phyloP scores from a whole-genome alignment of 1,284 basidiomycete species.

The Mycosarcoma mackinlayi region DNA sequence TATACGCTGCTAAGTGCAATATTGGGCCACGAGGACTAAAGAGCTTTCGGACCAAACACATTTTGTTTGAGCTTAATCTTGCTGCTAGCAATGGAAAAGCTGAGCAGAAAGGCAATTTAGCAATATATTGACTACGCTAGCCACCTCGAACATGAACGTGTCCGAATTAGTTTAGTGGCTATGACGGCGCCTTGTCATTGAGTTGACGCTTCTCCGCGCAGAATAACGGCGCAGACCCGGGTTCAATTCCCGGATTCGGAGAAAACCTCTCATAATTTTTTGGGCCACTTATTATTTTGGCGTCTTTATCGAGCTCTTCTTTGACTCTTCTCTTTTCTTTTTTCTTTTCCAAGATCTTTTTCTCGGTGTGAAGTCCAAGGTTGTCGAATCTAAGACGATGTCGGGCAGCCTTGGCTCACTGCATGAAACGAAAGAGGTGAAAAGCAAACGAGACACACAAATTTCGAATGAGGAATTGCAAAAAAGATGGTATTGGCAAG shows the following conservation, averaged over 20 bases:
- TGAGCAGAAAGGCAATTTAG: not conserved
- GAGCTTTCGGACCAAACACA: too few species aligned
- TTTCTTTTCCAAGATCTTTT: not conserved
- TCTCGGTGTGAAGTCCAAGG: not conserved
- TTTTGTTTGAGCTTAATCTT: too few species aligned
- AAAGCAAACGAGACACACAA: too few species aligned
- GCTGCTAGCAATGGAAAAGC: not conserved
- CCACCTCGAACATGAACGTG: not conserved
- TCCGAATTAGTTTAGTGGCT: constrained; percentile 62
- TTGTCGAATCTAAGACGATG: too few species aligned
- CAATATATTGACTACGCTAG: not conserved
- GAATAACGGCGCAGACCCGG: constrained; percentile 54
- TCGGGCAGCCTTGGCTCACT: not conserved
- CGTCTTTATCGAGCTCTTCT: not conserved
- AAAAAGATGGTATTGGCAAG: constrained; percentile 34
- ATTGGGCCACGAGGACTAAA: too few species aligned
- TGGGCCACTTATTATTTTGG: constrained; percentile 2
- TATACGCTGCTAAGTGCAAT: too few species aligned
- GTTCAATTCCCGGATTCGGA: constrained; percentile 61
- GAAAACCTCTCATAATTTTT: constrained; percentile 7
- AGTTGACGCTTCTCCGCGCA: constrained; percentile 33
- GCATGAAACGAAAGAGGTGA: too few species aligned
- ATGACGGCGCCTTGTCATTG: constrained; percentile 58
- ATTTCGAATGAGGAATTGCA: not conserved
- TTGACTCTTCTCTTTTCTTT: not conserved